These are phyloP conservation scores for Colletotrichum tropicicola DNA, from an alignment of 2,329 filamentous ascomycete genomes.

Conservation along the genomic window DNA sequence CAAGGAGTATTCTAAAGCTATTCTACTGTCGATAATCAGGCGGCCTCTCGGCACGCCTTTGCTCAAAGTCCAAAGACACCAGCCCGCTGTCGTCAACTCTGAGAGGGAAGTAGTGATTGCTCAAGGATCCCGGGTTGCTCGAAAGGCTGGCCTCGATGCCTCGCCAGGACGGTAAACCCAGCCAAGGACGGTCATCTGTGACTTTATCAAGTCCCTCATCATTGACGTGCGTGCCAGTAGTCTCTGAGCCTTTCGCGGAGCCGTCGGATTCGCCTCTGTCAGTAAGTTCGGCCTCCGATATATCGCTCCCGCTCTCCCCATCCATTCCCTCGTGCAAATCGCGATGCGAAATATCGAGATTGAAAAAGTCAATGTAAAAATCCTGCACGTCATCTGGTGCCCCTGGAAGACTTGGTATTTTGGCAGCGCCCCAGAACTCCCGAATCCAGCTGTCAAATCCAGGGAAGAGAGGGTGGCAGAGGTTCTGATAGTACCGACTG, in stretches of 20 bases:
- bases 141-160: background rate
- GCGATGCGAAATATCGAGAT: background rate
- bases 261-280: background rate
- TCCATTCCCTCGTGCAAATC: too few species aligned
- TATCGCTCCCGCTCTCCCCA: background rate
- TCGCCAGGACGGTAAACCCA: background rate
- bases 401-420: background rate
- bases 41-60: too few species aligned
- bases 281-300: background rate
- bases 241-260: background rate
- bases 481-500: constrained; percentile 10
- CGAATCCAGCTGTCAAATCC: constrained; percentile 4
- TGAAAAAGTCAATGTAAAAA: background rate
- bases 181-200: background rate
- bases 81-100: background rate
- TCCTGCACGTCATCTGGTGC: background rate
- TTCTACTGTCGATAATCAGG: background rate
- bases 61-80: background rate
- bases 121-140: background rate
- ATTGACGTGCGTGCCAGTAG: background rate
- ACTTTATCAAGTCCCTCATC: background rate
- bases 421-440: background rate
- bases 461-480: constrained; percentile 17
- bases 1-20: background rate
- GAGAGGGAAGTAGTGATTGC: background rate